phyloP scores from a whole-genome alignment of 306 rosid species.

The Citrullus amarus region DNA sequence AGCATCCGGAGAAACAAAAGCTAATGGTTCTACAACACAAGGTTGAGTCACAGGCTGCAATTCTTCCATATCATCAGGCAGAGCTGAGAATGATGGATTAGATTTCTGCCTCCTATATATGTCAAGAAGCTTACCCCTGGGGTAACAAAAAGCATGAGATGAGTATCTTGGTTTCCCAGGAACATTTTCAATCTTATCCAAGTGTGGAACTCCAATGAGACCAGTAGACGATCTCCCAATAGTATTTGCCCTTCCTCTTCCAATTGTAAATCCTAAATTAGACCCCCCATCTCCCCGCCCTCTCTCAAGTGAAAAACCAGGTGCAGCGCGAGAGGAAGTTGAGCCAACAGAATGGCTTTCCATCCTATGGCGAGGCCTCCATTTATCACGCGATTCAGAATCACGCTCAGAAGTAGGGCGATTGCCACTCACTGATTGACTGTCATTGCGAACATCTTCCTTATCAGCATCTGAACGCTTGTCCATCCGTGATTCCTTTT shows the following conservation, averaged over 20 bases:
- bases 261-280: conserved; percentile 39
- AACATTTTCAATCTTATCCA: conserved; percentile 20
- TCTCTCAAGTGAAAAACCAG: conserved; percentile 43
- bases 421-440: conserved; percentile 24
- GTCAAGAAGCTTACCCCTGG: conserved; percentile 54
- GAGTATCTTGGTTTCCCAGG: conserved; percentile 25
- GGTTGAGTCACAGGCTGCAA: conserved; percentile 21
- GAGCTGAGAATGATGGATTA: conserved; percentile 19
- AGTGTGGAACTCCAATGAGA: conserved; percentile 13
- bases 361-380: conserved; percentile 63
- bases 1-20: conserved; percentile 41
- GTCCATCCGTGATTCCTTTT: conserved; percentile 40
- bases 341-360: conserved; percentile 37
- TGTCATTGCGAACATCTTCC: conserved; percentile 33
- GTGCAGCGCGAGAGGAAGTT: conserved; percentile 40
- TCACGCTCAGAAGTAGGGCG: conserved; percentile 48
- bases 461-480: conserved; percentile 36
- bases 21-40: conserved; percentile 32
- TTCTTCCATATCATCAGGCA: conserved; percentile 40
- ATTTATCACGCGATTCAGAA: conserved; percentile 47
- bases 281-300: conserved; percentile 43
- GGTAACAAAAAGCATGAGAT: conserved; percentile 31
- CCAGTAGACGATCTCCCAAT: conserved; percentile 31
- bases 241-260: conserved; percentile 37
- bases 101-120: conserved; percentile 32